Base-by-base conservation (phyloP, 2,329 filamentous ascomycete species). In the Helicocarpus griseus region DNA sequence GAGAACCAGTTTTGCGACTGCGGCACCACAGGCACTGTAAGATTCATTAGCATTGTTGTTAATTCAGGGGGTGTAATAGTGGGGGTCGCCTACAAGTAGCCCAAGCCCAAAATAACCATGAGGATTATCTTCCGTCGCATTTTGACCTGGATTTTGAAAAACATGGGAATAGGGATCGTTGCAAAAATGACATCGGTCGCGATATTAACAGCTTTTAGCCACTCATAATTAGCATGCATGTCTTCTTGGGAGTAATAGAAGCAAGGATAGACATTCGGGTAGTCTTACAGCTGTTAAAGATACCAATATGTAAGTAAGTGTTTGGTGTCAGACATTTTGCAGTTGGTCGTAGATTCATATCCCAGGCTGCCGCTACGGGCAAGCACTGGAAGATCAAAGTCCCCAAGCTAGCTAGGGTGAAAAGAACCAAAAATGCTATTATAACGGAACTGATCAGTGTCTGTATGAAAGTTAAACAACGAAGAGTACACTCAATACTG, bases 91-190 rank as follows among this genome's bases (percentile, higher is more conserved):
- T 41, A 50, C 48, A 50, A 19, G 14, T 50, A 50, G 6, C 35
- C 48, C 35, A 50, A 26, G 38, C 48, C 14, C n/a, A 50, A 19
- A 14, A 43, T 50, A 21, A 31, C 48, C 5, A 50, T 41, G 7
- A 41, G 17, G 11, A 38, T 31, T 5, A 26, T 8, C 31, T 50
- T 41, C 21, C 36, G 35, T 6, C 48, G n/a, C 17, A 28, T 17
- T 19, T 24, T 50, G 33, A 41, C 28, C 33, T 50, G 48, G 17
- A 41, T 22, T 3, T 41, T 35, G 14, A 22, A 21, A 14, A 50
- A 38, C 35, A 50, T 39, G 13, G 48, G 48, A 40, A 50, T 49
- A 5, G 48, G 48, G 31, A 50, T 50, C 14, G 46, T 50, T 29
- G 48, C 31, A 17, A 35, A 43, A n/a, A 50, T 41, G 6, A 50